phyloP scores from a whole-genome alignment of 2,329 filamentous ascomycete species.

The Nigrospora osmanthi region DNA sequence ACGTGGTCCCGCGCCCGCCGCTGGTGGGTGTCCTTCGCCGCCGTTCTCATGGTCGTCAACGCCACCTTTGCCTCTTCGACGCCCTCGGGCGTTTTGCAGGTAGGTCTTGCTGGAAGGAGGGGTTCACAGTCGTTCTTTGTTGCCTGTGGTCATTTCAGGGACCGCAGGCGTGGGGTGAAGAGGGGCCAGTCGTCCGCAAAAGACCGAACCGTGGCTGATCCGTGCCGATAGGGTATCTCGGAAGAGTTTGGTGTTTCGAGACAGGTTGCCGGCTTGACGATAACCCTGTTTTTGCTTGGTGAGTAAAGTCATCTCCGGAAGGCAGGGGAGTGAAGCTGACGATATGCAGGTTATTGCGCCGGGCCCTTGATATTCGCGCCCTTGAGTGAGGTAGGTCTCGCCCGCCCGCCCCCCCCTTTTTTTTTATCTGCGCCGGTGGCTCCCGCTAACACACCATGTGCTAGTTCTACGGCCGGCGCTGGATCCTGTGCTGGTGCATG shows the following conservation, averaged over 20 bases:
- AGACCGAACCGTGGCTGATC: neutral
- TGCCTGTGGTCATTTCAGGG: too few species aligned
- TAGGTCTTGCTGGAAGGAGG: slow-evolving; percentile 7
- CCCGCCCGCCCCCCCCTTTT: too few species aligned
- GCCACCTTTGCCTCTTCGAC: slow-evolving; percentile 44
- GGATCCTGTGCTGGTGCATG: slow-evolving; percentile 44
- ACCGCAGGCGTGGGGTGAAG: too few species aligned
- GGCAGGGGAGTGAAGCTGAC: too few species aligned
- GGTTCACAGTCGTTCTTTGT: too few species aligned
- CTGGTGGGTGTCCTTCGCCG: slow-evolving; percentile 29
- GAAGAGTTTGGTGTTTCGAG: slow-evolving; percentile 37
- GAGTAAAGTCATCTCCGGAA: neutral
- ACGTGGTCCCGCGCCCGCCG: slow-evolving; percentile 36
- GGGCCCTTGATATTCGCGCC: slow-evolving; percentile 53
- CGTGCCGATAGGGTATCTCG: slow-evolving; percentile 24
- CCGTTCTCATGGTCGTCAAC: slow-evolving; percentile 43
- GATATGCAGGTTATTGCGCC: slow-evolving; percentile 33
- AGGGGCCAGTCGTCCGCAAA: too few species aligned
- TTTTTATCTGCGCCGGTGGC: neutral
- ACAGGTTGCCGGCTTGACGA: slow-evolving; percentile 39
- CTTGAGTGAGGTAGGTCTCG: slow-evolving; percentile 32
- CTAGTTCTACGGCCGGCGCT: slow-evolving; percentile 44
- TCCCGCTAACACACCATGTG: neutral
- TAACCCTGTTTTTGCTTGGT: slow-evolving; percentile 46
- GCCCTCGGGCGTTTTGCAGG: slow-evolving; percentile 23